These are phyloP conservation scores for Cyclotella choctawhatcheeana DNA, from an alignment of 108 stramenopile species.

Conservation along the genomic window DNA sequence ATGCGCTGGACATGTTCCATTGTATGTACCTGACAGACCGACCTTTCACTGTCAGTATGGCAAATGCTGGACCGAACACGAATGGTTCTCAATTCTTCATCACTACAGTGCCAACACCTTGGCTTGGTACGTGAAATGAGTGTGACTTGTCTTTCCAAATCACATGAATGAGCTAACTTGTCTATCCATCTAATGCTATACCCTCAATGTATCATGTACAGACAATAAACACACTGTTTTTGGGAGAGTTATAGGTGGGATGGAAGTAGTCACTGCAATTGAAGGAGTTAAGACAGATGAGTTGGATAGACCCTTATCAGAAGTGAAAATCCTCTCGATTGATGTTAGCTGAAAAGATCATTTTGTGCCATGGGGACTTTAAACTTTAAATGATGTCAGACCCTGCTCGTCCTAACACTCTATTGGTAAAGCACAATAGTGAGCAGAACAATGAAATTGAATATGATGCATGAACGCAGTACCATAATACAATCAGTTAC, in stretches of 20 bases:
- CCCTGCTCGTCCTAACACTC: too few relatives aligned
- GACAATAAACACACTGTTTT: constrained; percentile 90
- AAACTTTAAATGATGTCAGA: too few relatives aligned
- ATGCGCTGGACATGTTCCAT: not conserved
- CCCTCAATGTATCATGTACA: not conserved
- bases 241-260: constrained; percentile 94
- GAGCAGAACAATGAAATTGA: too few relatives aligned
- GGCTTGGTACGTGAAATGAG: constrained; percentile 50
- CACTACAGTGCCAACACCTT: constrained; percentile 96
- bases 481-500: too few relatives aligned
- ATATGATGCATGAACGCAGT: too few relatives aligned
- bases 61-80: constrained; percentile 92
- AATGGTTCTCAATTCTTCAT: constrained; percentile 71
- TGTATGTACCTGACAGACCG: constrained; percentile 52
- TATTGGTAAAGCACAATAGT: too few relatives aligned
- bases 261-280: constrained; percentile 94
- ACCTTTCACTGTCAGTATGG: constrained; percentile 98
- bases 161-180: too few relatives aligned
- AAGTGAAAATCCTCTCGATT: constrained; percentile 92
- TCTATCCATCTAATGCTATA: too few relatives aligned
- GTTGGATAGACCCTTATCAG: constrained; percentile 93
- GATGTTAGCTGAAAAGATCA: constrained; percentile 72
- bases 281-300: constrained; percentile 94
- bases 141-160: too few relatives aligned
- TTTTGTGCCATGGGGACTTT: not conserved